Base-by-base conservation (phyloP, 2,329 filamentous ascomycete genomes). In the Fusarium nematophilum region DNA sequence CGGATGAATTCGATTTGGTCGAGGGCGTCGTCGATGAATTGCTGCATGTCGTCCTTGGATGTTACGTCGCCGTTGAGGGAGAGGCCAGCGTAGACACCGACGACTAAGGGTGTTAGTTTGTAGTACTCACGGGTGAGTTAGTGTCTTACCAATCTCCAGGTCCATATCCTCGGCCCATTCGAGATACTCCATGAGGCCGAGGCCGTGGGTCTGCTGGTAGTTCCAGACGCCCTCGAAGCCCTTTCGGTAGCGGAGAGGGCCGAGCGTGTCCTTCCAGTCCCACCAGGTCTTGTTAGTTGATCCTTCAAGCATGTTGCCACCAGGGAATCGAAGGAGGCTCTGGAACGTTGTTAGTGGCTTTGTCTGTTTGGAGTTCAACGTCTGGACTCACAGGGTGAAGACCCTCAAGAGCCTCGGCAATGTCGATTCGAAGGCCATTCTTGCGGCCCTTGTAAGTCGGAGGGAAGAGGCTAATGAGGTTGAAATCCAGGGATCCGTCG, bases 1-100 rank as follows among this genome's bases (percentile, higher is more conserved):
- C 80, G 78, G 27, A 89, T 78, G 70, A 89, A 89, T 68, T 90
- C 86, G 37, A 90, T 80, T 69, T 89, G 79, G 67, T 89, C 76
- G 4, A 89, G 77, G 2, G 84, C 86, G 53, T 86, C 82, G 36
- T 89, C 79, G 30, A 90, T 80, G 59, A 82, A 85, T 5, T 77
- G 77, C 38, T 83, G 74, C 3, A 89, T 75, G n/a, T 84, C 76
- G 5, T 78, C 75, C 39, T 83, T 72, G 3, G 84, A 72, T 1
- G 81, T 81, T 6, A 82, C 75, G 30, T 83, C 78, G 26, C 81
- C 82, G 37, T 84, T 79, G 3, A 89, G 78, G 6, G 81, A 77
- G 10, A 86, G 77, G 2, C 87, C 87, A 17, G 76, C 78, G 74
- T 81, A 89, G 5, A 90, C 80, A 2, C 76, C 85, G 4, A 89